Percentiles rank a stretch among this genome's conserved stretches.
Evolutionary conservation across 495 filamentous ascomycete genomes (phyloP).

Genomic region (Entonaema liquescens): DNA sequence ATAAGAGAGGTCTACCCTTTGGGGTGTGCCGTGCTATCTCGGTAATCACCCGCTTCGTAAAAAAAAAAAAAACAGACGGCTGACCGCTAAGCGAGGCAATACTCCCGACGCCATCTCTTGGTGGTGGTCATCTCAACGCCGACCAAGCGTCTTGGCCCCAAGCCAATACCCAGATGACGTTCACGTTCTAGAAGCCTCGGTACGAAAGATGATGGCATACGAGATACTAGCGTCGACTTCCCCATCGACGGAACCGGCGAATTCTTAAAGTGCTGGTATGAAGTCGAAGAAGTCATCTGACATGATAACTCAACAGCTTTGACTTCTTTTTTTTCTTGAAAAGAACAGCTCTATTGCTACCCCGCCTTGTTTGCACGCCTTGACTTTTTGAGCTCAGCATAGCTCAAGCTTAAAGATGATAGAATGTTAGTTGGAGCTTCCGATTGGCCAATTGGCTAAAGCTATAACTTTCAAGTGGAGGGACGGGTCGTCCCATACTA

Average conservation of each 20-base stretch:
- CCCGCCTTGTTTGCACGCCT: conserved; percentile 26
- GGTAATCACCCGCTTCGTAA: background rate
- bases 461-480: conserved; percentile 11
- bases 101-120: background rate
- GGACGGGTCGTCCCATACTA: conserved; percentile 35
- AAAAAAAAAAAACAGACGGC: too few relatives aligned
- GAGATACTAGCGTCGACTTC: background rate
- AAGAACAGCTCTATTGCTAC: conserved; percentile 26
- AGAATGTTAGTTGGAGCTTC: conserved; percentile 16
- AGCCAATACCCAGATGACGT: background rate
- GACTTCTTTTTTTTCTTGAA: conserved; percentile 10
- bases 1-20: background rate
- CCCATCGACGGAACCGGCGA: background rate
- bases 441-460: conserved; percentile 35
- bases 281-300: conserved; percentile 33
- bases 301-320: background rate
- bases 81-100: background rate
- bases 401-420: conserved; percentile 5
- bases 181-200: conserved; percentile 2
- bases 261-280: background rate
- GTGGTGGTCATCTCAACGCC: background rate
- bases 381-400: background rate
- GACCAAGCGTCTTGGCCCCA: background rate
- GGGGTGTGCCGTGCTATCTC: background rate
- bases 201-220: background rate